A percentile compares a stretch with the other conserved stretches of the same genome.
Conservation (phyloP, 345 rosid species). For the Jatropha curcas region DNA sequence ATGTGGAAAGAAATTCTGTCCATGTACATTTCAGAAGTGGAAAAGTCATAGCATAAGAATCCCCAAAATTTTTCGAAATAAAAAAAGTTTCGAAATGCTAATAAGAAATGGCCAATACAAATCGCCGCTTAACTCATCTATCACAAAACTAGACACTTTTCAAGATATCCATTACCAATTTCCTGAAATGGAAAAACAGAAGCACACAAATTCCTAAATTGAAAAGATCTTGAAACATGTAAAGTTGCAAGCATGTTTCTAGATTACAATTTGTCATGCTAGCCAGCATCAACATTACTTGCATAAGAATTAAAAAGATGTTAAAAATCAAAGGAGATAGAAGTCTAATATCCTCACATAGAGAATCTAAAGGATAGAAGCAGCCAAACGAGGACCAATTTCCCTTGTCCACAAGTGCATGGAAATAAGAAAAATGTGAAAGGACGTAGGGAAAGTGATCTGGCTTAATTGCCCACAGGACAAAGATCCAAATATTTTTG, state of each 20-base stretch:
- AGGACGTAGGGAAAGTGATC: conserved; percentile 23
- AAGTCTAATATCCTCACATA: conserved; percentile 9
- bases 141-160: neutral
- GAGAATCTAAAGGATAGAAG: conserved; percentile 4
- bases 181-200: neutral
- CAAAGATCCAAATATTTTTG: conserved; percentile 6
- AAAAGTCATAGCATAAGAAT: neutral
- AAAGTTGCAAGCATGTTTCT: conserved; percentile 1
- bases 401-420: conserved; percentile 16
- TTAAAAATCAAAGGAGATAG: neutral
- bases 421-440: conserved; percentile 5
- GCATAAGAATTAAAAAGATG: neutral
- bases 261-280: conserved; percentile 1
- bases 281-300: neutral
- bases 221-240: neutral
- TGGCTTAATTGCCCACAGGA: conserved; percentile 10
- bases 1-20: neutral
- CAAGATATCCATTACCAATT: neutral
- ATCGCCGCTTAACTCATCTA: neutral
- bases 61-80: neutral
- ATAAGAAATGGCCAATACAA: neutral
- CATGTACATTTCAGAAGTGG: neutral
- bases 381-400: conserved; percentile 24
- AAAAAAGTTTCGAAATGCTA: neutral
- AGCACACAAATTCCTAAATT: neutral